These are phyloP conservation scores for Sphaerulina vaccinii DNA, from an alignment of 2,329 filamentous ascomycete species.

Conservation along the genomic window DNA sequence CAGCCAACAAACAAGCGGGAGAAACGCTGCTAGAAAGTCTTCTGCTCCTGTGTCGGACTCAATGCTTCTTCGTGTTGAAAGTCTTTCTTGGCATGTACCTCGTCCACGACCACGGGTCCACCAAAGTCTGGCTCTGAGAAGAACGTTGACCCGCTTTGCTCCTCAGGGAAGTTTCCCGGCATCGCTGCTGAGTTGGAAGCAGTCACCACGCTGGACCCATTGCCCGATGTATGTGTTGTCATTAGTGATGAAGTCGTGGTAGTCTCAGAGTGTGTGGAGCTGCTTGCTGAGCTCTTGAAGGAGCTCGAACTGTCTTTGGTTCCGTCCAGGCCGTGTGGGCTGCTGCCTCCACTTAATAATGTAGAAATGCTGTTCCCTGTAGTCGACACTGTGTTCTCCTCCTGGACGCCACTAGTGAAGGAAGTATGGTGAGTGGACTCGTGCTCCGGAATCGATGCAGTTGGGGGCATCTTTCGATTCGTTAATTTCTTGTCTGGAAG, in stretches of 20 bases:
- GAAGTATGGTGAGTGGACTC: slow-evolving; percentile 17
- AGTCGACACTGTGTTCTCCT: background rate
- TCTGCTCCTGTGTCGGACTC: slow-evolving; percentile 8
- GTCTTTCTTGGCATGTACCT: slow-evolving; percentile 18
- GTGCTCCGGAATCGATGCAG: slow-evolving; percentile 29
- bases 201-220: background rate
- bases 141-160: slow-evolving; percentile 2
- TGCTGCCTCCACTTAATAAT: slow-evolving; percentile 16
- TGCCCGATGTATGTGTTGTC: background rate
- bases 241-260: slow-evolving; percentile 17
- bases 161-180: slow-evolving; percentile 12
- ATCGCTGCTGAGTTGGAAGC: slow-evolving; percentile 11
- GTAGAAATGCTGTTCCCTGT: background rate
- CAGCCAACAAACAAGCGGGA: slow-evolving; percentile 3
- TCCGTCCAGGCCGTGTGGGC: slow-evolving; percentile 14
- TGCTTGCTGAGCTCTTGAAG: background rate
- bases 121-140: slow-evolving; percentile 16
- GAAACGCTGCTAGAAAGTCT: slow-evolving; percentile 10
- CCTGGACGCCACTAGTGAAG: slow-evolving; percentile 1
- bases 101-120: slow-evolving; percentile 17
- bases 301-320: slow-evolving; percentile 2
- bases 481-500: slow-evolving; percentile 31
- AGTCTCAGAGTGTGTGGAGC: slow-evolving; percentile 11
- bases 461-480: slow-evolving; percentile 35
- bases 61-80: slow-evolving; percentile 1